These are phyloP conservation scores for Collybia sp. DNA, from an alignment of 768 basidiomycete species.

Conservation along the genomic window DNA sequence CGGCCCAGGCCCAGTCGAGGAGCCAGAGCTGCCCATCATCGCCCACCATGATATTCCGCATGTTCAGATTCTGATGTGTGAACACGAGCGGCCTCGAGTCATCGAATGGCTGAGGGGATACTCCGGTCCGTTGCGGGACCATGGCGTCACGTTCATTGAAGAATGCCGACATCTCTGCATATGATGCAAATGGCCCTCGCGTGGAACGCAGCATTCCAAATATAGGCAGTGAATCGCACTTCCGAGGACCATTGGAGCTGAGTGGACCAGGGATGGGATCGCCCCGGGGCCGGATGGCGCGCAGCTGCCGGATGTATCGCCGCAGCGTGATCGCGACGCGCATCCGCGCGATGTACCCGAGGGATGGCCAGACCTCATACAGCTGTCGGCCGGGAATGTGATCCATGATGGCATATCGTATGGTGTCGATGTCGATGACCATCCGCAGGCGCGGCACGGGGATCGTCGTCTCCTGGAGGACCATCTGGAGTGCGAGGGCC, in stretches of 20 bases:
- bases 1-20: slow-evolving; percentile 15
- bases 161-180: slow-evolving; percentile 8
- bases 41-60: slow-evolving; percentile 13
- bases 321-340: slow-evolving; percentile 14
- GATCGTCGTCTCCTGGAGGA: slow-evolving; percentile 9
- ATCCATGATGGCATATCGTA: slow-evolving; percentile 12
- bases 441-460: slow-evolving; percentile 13
- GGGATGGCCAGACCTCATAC: slow-evolving; percentile 10
- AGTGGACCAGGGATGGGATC: slow-evolving; percentile 9
- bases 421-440: slow-evolving; percentile 5
- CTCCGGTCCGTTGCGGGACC: neutral
- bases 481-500: slow-evolving; percentile 3
- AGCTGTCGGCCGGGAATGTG: slow-evolving; percentile 12
- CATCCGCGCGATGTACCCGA: slow-evolving; percentile 9
- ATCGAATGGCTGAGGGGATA: slow-evolving; percentile 9
- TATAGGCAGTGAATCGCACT: slow-evolving; percentile 5
- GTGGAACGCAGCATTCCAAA: slow-evolving; percentile 9
- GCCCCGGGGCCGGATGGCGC: slow-evolving; percentile 4
- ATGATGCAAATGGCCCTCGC: slow-evolving; percentile 12
- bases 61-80: slow-evolving; percentile 14
- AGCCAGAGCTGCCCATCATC: slow-evolving; percentile 15
- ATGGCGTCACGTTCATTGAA: slow-evolving; percentile 7
- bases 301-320: slow-evolving; percentile 16
- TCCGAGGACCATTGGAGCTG: slow-evolving; percentile 4
- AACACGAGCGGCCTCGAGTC: slow-evolving; percentile 16